These are phyloP conservation scores for Leccinum olivaceoglutinosum DNA, from an alignment of 1,284 basidiomycete species.

Conservation along the genomic window DNA sequence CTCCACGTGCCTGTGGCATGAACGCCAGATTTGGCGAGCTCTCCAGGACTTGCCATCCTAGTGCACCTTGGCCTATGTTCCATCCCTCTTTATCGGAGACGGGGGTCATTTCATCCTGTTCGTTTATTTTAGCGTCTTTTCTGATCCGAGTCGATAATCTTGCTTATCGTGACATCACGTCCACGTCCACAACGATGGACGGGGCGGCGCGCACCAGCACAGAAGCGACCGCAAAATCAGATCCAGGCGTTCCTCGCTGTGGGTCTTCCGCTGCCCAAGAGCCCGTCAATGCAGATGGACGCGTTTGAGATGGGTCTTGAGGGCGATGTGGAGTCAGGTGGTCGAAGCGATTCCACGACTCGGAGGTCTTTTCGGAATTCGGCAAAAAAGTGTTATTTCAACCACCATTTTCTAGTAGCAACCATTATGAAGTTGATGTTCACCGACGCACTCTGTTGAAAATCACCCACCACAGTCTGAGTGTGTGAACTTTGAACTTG, in stretches of 20 bases:
- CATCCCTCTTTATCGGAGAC: neutral
- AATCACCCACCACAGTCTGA: too few relatives aligned
- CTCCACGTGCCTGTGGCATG: neutral
- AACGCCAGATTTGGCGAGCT: neutral
- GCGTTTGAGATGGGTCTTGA: slow-evolving; percentile 29
- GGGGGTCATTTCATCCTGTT: neutral
- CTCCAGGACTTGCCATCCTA: neutral
- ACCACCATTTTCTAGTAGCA: too few relatives aligned
- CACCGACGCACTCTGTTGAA: too few relatives aligned
- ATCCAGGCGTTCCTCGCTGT: slow-evolving; percentile 50
- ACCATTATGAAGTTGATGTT: too few relatives aligned
- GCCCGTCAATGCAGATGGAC: slow-evolving; percentile 53
- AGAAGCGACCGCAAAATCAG: slow-evolving; percentile 32
- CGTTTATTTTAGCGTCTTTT: neutral
- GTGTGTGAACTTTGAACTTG: too few relatives aligned
- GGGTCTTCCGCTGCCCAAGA: slow-evolving; percentile 62
- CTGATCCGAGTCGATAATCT: neutral
- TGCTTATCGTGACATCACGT: neutral
- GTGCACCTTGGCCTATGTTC: neutral
- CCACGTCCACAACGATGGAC: neutral
- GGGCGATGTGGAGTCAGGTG: slow-evolving; percentile 46
- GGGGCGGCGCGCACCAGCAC: neutral
- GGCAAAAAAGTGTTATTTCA: too few relatives aligned
- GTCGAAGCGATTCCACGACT: slow-evolving; percentile 57
- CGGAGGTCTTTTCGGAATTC: slow-evolving; percentile 51